phyloP scores from a whole-genome alignment of 1,284 basidiomycete species.

The Pseudozyma tsukubaensis region DNA sequence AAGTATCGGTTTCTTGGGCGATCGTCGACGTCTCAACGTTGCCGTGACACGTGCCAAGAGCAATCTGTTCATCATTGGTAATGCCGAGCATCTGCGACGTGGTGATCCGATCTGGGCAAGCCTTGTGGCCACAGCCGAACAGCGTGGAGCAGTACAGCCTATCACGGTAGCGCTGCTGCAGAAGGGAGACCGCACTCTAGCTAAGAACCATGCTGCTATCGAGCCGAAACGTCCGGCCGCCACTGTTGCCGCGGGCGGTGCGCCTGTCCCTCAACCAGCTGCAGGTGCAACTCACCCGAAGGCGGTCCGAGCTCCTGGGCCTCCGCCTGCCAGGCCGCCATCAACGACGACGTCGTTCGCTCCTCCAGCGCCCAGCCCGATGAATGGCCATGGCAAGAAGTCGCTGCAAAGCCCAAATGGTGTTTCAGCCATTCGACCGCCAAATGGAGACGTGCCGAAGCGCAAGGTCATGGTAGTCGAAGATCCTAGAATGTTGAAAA shows the following conservation, averaged over 20 bases:
- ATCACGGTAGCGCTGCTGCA: conserved; percentile 41
- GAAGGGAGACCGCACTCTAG: conserved; percentile 36
- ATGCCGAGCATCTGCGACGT: conserved; percentile 81
- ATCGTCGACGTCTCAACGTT: conserved; percentile 76
- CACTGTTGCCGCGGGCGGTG: background rate
- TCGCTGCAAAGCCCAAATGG: conserved; percentile 15
- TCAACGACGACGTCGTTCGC: conserved; percentile 18
- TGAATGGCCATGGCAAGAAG: background rate
- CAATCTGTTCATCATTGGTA: conserved; percentile 92
- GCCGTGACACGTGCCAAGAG: conserved; percentile 94
- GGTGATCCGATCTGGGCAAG: conserved; percentile 73
- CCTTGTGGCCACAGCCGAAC: conserved; percentile 51
- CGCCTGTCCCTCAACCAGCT: background rate
- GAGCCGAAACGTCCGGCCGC: conserved; percentile 14
- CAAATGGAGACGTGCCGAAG: conserved; percentile 26
- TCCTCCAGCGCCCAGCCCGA: conserved; percentile 12
- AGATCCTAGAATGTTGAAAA: conserved; percentile 33
- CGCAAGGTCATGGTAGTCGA: conserved; percentile 41
- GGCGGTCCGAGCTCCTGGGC: conserved; percentile 5
- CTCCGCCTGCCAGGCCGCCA: conserved; percentile 12
- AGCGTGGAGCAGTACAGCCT: conserved; percentile 37
- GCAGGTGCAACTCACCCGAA: conserved; percentile 7
- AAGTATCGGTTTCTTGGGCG: conserved; percentile 78
- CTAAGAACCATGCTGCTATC: conserved; percentile 22
- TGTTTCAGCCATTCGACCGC: conserved; percentile 1